A percentile compares a stretch with the other conserved stretches of the same genome.
Evolutionary conservation across 2,329 filamentous ascomycete species (phyloP).

Genomic region (Graphium sp.): DNA sequence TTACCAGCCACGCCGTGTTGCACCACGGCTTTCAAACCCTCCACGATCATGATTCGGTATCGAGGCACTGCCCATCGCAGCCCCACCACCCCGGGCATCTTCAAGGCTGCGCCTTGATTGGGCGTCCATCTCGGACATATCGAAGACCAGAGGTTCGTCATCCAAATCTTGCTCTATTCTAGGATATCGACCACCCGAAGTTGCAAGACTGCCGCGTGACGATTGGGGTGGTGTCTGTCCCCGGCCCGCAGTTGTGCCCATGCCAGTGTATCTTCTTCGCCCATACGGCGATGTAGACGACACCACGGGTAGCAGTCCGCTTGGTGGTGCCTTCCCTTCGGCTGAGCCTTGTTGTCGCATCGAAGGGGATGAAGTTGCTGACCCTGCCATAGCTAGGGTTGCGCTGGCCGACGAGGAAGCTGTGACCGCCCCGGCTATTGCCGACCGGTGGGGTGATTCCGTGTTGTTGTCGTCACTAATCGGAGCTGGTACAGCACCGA

Average conservation of each 20-base stretch:
- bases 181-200: constrained; percentile 2
- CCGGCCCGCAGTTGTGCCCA: constrained; percentile 16
- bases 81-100: constrained; percentile 21
- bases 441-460: too few species aligned
- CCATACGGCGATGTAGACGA: constrained; percentile 27
- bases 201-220: constrained; percentile 24
- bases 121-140: constrained; percentile 54
- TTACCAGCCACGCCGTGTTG: background rate
- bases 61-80: too few species aligned
- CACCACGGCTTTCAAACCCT: constrained; percentile 7
- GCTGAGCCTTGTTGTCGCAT: constrained; percentile 22
- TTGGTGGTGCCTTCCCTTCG: constrained; percentile 27
- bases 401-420: too few species aligned
- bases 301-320: constrained; percentile 19
- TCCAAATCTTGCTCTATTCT: constrained; percentile 16
- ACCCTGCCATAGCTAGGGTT: too few species aligned
- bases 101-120: constrained; percentile 41
- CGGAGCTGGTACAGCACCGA: constrained; percentile 47
- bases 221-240: constrained; percentile 25
- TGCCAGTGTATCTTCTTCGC: constrained; percentile 26
- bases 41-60: constrained; percentile 16
- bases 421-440: too few species aligned
- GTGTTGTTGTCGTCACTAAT: too few species aligned
- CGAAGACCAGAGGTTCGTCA: constrained; percentile 53
- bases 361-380: too few species aligned